Percentiles rank a stretch among this genome's conserved stretches.
These are phyloP conservation scores for Candida saitoana DNA, from an alignment of 805 yeast genomes.

Conservation along the genomic window DNA sequence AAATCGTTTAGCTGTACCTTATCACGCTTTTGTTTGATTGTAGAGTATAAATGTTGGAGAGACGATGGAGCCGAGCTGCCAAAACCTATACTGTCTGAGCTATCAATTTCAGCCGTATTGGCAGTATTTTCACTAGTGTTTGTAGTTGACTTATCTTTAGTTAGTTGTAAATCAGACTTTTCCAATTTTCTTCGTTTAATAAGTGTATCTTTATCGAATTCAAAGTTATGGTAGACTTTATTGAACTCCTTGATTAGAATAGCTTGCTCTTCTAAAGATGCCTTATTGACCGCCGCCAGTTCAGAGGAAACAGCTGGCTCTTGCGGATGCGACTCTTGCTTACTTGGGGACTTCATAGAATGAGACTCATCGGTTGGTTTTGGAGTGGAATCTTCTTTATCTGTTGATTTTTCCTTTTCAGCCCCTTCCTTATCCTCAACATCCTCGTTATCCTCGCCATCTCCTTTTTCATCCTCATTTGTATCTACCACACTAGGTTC, in stretches of 20 bases:
- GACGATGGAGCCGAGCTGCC: conserved; percentile 35
- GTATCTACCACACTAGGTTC: not conserved
- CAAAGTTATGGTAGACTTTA: conserved; percentile 71
- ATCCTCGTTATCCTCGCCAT: not conserved
- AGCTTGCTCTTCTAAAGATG: conserved; percentile 36
- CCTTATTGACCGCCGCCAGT: not conserved
- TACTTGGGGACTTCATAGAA: not conserved
- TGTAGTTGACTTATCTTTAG: conserved; percentile 19
- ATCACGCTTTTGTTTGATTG: conserved; percentile 79
- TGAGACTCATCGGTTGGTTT: not conserved
- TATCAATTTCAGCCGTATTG: conserved; percentile 6
- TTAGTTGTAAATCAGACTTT: conserved; percentile 71
- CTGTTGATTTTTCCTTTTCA: not conserved
- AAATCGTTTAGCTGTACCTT: conserved; percentile 68
- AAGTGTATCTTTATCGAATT: conserved; percentile 70
- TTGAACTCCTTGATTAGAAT: conserved; percentile 57
- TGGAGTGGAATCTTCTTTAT: not conserved
- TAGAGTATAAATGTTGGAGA: conserved; percentile 71
- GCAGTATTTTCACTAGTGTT: conserved; percentile 6
- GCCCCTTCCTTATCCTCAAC: not conserved
- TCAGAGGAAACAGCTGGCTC: conserved; percentile 9
- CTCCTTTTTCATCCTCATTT: conserved; percentile 7
- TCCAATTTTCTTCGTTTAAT: conserved; percentile 73
- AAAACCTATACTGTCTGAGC: conserved; percentile 28
- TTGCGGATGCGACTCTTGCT: not conserved